A percentile compares a stretch with the other conserved stretches of the same genome.
These are phyloP conservation scores for Parasitella parasitica DNA, from an alignment of 371 early-diverging fungal genomes.

Conservation along the genomic window DNA sequence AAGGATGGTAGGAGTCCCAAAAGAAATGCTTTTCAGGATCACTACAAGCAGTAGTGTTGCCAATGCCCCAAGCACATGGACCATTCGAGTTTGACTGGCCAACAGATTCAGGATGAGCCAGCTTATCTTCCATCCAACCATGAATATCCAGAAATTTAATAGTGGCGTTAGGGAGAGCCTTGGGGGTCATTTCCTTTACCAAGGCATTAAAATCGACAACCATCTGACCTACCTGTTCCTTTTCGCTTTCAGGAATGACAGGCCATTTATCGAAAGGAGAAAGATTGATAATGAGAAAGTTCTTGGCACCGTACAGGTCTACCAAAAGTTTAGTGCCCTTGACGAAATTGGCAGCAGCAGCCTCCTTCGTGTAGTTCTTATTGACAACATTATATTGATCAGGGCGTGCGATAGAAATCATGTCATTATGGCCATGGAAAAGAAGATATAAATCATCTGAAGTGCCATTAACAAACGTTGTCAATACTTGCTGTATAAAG, in stretches of 20 bases:
- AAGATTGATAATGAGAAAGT: conserved; percentile 13
- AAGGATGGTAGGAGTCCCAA: conserved; percentile 27
- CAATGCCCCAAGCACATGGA: conserved; percentile 28
- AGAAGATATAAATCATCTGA: conserved; percentile 15
- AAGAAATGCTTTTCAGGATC: conserved; percentile 22
- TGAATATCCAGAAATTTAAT: conserved; percentile 11
- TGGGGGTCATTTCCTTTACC: conserved; percentile 5
- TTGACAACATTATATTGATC: conserved; percentile 24
- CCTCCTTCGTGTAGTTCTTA: conserved; percentile 9
- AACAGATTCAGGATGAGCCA: conserved; percentile 16
- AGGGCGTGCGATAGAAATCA: conserved; percentile 20
- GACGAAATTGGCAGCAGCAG: conserved; percentile 11
- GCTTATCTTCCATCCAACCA: not conserved
- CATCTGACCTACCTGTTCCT: not conserved
- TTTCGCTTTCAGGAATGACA: conserved; percentile 12
- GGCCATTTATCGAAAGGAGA: conserved; percentile 27
- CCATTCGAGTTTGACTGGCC: conserved; percentile 22
- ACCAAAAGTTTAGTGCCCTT: conserved; percentile 9
- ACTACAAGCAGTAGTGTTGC: conserved; percentile 8
- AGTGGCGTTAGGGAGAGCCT: conserved; percentile 7
- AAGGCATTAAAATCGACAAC: conserved; percentile 13
- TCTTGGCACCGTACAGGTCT: conserved; percentile 19
- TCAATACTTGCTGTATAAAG: conserved; percentile 14
- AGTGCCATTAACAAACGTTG: conserved; percentile 7
- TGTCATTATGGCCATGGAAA: conserved; percentile 26